Percentiles rank a stretch among this genome's conserved stretches.
Evolutionary conservation across 805 yeast genomes (phyloP).

Genomic region (Candida montana): DNA sequence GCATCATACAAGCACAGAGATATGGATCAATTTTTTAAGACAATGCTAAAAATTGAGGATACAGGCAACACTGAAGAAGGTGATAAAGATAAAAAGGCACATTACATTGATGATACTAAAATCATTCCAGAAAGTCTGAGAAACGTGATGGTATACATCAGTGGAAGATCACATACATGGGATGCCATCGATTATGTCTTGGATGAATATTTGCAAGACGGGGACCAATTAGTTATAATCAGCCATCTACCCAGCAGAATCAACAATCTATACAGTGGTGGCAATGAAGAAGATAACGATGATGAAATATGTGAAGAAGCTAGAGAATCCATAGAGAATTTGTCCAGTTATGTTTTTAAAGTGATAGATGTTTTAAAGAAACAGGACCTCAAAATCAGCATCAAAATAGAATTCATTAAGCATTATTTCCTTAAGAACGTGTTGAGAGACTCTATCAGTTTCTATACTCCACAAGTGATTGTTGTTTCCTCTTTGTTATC

Average conservation of each 20-base stretch:
- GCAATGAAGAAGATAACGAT: conserved; percentile 10
- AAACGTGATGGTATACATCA: conserved; percentile 23
- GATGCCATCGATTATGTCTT: conserved; percentile 21
- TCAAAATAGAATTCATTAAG: conserved; percentile 23
- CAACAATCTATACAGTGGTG: conserved; percentile 1
- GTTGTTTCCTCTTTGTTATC: conserved; percentile 16
- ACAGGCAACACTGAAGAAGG: neutral
- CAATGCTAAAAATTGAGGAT: conserved; percentile 1
- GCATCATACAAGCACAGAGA: conserved; percentile 16
- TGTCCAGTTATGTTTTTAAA: conserved; percentile 14
- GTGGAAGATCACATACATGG: conserved; percentile 57
- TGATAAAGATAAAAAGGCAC: neutral
- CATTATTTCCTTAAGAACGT: conserved; percentile 11
- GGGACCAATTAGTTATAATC: conserved; percentile 21
- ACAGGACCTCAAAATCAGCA: conserved; percentile 14
- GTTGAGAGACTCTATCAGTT: conserved; percentile 13
- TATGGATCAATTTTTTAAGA: conserved; percentile 13
- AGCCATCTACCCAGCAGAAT: conserved; percentile 17
- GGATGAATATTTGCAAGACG: conserved; percentile 17
- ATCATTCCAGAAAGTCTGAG: conserved; percentile 17
- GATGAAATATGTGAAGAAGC: conserved; percentile 13
- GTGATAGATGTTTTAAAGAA: conserved; percentile 10
- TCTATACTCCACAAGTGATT: conserved; percentile 20
- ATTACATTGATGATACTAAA: neutral
- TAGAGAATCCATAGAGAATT: conserved; percentile 11